These are phyloP conservation scores for Chrysoporthe puriensis DNA, from an alignment of 2,329 filamentous ascomycete species.

Conservation along the genomic window DNA sequence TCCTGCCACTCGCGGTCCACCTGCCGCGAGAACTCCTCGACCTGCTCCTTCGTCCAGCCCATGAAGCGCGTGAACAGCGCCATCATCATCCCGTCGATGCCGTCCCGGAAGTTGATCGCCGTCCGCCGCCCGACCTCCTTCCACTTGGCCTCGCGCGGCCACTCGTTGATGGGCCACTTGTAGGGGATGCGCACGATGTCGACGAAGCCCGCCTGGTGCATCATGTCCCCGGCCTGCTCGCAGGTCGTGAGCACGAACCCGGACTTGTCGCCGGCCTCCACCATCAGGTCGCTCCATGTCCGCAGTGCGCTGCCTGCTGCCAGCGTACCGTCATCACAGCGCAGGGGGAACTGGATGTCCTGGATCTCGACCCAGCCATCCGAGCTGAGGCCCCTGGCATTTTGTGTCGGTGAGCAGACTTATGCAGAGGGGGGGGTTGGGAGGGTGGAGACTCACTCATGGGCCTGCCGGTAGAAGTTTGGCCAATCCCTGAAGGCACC, in stretches of 20 bases:
- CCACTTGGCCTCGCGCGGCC: constrained; percentile 31
- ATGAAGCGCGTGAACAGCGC: constrained; percentile 32
- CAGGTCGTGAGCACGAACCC: constrained; percentile 37
- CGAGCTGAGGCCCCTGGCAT: constrained; percentile 30
- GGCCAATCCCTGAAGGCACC: constrained; percentile 36
- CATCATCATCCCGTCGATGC: constrained; percentile 32
- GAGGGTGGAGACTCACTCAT: constrained; percentile 28
- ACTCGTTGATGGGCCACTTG: constrained; percentile 33
- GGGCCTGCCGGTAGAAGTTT: constrained; percentile 32
- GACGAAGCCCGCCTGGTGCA: constrained; percentile 29
- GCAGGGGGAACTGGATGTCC: constrained; percentile 39
- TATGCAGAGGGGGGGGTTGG: not conserved
- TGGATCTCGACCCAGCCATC: constrained; percentile 36
- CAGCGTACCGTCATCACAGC: constrained; percentile 38
- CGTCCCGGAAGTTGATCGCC: constrained; percentile 25
- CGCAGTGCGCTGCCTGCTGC: constrained; percentile 32
- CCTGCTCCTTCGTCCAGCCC: constrained; percentile 31
- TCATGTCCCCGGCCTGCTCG: constrained; percentile 35
- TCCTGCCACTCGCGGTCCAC: constrained; percentile 36
- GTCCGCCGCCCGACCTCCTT: constrained; percentile 31
- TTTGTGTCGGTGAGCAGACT: constrained; percentile 8
- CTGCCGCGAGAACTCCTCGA: constrained; percentile 33
- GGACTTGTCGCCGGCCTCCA: constrained; percentile 35
- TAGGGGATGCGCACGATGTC: constrained; percentile 29
- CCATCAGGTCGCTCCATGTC: constrained; percentile 38